A percentile compares a stretch with the other conserved stretches of the same genome.
phyloP scores from a whole-genome alignment of 2,329 filamentous ascomycete genomes.

The Cladosporium oxysporum region DNA sequence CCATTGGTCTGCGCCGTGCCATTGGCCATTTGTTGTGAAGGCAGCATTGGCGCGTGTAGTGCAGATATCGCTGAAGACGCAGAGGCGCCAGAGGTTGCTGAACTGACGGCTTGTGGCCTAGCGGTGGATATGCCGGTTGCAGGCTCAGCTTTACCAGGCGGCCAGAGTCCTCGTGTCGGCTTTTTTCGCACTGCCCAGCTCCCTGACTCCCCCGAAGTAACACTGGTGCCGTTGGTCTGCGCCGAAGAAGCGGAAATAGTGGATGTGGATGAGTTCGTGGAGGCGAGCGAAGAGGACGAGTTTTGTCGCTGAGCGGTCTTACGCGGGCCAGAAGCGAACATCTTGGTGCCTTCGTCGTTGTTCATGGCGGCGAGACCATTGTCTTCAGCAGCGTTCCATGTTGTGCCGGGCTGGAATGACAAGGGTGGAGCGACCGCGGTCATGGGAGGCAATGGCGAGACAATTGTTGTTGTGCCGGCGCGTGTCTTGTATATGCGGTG shows the following conservation, averaged over 20 bases:
- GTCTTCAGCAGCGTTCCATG: slow-evolving; percentile 50
- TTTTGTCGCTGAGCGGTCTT: slow-evolving; percentile 85
- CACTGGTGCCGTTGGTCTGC: slow-evolving; percentile 59
- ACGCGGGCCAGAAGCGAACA: slow-evolving; percentile 69
- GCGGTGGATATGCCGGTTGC: slow-evolving; percentile 63
- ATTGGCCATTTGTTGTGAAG: slow-evolving; percentile 69
- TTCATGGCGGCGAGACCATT: slow-evolving; percentile 65
- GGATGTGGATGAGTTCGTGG: slow-evolving; percentile 63
- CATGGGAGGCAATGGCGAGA: slow-evolving; percentile 45
- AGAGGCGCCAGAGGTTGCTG: slow-evolving; percentile 58
- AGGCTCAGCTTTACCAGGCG: slow-evolving; percentile 65
- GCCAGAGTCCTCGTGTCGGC: slow-evolving; percentile 61
- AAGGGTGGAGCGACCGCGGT: slow-evolving; percentile 68
- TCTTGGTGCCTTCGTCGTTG: slow-evolving; percentile 79
- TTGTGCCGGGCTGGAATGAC: slow-evolving; percentile 60
- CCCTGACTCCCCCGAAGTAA: slow-evolving; percentile 28
- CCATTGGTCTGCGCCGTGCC: slow-evolving; percentile 62
- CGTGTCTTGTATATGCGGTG: slow-evolving; percentile 5
- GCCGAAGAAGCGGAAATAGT: slow-evolving; percentile 64
- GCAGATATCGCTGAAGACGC: slow-evolving; percentile 64
- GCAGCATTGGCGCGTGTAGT: slow-evolving; percentile 63
- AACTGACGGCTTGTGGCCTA: slow-evolving; percentile 62
- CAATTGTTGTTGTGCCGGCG: slow-evolving; percentile 9
- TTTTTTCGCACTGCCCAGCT: slow-evolving; percentile 53
- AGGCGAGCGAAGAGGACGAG: slow-evolving; percentile 81